Base-by-base conservation (phyloP, 176 grass and related monocot species). In the Ensete glaucum region DNA sequence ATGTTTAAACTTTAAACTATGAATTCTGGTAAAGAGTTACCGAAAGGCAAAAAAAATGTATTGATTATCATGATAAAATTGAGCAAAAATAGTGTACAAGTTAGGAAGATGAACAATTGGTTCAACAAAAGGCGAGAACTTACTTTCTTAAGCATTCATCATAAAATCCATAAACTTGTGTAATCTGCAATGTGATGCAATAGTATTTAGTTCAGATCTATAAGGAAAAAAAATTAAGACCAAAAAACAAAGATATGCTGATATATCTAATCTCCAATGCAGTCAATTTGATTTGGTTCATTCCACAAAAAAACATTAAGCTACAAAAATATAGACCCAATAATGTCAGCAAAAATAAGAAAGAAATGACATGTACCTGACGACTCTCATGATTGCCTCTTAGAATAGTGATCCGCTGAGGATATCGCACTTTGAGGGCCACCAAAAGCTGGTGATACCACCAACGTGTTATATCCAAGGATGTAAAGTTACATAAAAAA, bases 91-190 rank as follows among this genome's bases (percentile, higher is more conserved):
- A 10, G 11, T 23, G 34, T 43, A 67, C 1, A 29, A 34, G 16
- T 25, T 43, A 43, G 34, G n/a, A 67, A 67, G 26, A 43, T 43
- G 24, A 22, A 65, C 9, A 9, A 60, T 60, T n/a, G n/a, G 3
- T 16, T 16, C n/a, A 19, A 83, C 27, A 34, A n/a, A 77, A 74
- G 17, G 55, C 74, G 76, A 17, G 25, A 20, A 83, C 90, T 93
- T 82, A 98, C 94, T 98, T 98, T 75, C 94, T 85, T 82, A 98
- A 85, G 74, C 94, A 98, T 81, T 98, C 94, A 0, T 98, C 94
- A 24, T 98, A 98, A 76, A 98, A 98, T 79, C 94, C 94, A 84
- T 93, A 98, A 77, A 98, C 94, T 85, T 98, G 94, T 68, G 94
- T 93, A 52, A 98, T 93, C 90, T 97, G 88, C 75, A 88, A 81